These are phyloP conservation scores for Apiospora pterosperma DNA, from an alignment of 2,329 filamentous ascomycete species.

Conservation along the genomic window DNA sequence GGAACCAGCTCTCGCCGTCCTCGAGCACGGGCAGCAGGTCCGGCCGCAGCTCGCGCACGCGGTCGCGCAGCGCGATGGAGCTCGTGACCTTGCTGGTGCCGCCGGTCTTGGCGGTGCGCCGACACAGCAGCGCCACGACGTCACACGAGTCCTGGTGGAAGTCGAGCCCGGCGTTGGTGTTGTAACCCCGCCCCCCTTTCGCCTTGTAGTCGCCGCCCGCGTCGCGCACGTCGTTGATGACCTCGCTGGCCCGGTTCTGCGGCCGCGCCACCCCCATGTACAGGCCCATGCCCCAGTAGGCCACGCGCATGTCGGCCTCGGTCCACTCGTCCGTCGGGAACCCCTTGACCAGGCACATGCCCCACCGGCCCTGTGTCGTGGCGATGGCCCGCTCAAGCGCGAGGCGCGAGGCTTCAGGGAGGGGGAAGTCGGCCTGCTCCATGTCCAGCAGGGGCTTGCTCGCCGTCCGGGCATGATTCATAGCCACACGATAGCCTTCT, in stretches of 20 bases:
- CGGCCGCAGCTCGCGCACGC: constrained; percentile 7
- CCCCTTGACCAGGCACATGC: constrained; percentile 13
- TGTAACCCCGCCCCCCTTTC: constrained; percentile 11
- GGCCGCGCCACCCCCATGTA: constrained; percentile 11
- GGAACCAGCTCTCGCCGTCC: constrained; percentile 9
- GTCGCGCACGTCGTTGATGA: constrained; percentile 13
- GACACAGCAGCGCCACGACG: constrained; percentile 10
- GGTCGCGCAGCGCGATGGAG: constrained; percentile 11
- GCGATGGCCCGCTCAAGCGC: constrained; percentile 9
- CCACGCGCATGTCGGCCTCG: constrained; percentile 10
- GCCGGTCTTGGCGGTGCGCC: constrained; percentile 10
- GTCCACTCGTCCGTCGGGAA: constrained; percentile 12
- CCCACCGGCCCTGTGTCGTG: constrained; percentile 11
- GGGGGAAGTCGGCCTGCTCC: constrained; percentile 11
- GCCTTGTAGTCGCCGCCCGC: constrained; percentile 11
- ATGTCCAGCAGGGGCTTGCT: constrained; percentile 12
- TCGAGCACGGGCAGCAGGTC: constrained; percentile 11
- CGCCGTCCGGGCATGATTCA: constrained; percentile 4
- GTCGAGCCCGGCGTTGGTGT: constrained; percentile 13
- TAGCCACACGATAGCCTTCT: constrained; percentile 6
- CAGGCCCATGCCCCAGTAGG: constrained; percentile 14
- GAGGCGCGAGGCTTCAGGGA: constrained; percentile 4
- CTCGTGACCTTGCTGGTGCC: constrained; percentile 11
- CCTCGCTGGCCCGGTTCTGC: constrained; percentile 12
- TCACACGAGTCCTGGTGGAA: constrained; percentile 13